Conservation (phyloP, 2,329 filamentous ascomycete genomes). For the Botrytis sinoallii region DNA sequence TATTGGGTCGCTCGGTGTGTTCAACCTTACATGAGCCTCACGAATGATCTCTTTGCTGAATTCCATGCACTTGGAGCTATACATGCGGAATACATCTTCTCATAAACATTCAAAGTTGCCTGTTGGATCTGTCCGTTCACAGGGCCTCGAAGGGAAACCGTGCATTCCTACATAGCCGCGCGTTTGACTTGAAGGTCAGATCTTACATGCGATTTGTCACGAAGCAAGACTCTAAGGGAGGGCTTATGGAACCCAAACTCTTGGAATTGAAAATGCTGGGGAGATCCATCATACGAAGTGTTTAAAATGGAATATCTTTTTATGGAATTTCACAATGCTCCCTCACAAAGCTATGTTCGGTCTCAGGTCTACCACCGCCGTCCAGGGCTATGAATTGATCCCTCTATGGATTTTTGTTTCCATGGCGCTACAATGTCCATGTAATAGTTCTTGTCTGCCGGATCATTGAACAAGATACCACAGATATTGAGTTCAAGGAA, state of each 20-base stretch:
- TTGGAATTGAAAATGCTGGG: background rate
- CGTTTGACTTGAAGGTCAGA: background rate
- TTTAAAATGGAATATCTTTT: background rate
- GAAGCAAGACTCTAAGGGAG: background rate
- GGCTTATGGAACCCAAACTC: background rate
- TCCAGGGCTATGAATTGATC: background rate
- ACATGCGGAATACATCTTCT: background rate
- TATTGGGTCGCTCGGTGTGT: background rate
- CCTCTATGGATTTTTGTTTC: background rate
- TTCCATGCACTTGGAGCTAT: background rate
- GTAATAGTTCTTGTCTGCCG: background rate
- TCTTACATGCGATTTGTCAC: too few relatives aligned
- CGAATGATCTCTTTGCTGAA: too few relatives aligned
- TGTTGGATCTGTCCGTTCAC: background rate
- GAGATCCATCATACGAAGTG: fast-evolving
- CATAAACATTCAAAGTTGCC: background rate
- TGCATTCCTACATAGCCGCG: background rate
- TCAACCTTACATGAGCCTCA: background rate
- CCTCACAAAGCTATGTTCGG: background rate
- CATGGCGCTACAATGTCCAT: background rate
- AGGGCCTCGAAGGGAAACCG: too few relatives aligned
- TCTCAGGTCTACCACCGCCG: background rate
- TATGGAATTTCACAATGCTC: background rate
- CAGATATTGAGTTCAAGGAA: background rate
- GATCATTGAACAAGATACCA: too few relatives aligned